Evolutionary conservation across 306 rosid species (phyloP), one percentile per base, ranked within the genome.

Genomic region (Quercus alba): DNA sequence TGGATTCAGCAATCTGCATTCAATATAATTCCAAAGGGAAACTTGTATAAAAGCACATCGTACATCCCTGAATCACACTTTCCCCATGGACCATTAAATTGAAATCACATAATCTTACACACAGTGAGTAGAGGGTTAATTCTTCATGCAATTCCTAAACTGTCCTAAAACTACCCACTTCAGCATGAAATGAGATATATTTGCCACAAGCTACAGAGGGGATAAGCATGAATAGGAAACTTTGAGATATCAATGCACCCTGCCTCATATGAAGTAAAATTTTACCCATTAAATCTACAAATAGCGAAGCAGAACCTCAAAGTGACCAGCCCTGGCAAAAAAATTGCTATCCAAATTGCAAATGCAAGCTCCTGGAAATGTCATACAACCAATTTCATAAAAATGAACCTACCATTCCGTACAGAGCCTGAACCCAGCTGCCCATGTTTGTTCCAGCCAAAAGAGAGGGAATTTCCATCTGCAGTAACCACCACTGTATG

Each of bases 381-480:
- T 15, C 55, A 62, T 18, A 30, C 15, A 72, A 81, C 76, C 20
- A 68, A 35, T 72, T 78, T 26, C n/a, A 14, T 38, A 56, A 59
- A 46, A 33, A 67, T 69, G 26, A 70, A 79, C 86, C 77, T 83
- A 95, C 99, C 98, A 93, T 88, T 91, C 86, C 63, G 88, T 1
- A 9, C 83, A 26, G 98, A 90, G 71, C 98, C 99, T 0, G 96
- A 85, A 79, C 98, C 99, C 76, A 95, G 87, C 82, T 95, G 99
- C 58, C 99, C 99, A 30, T 95, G 99, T 82, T 95, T 95, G 86
- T 95, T 95, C 98, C 98, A 93, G 49, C 99, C 99, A 78, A 95
- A 95, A n/a, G 98, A 84, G 14, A 95, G 86, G 66, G 99, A 93
- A 51, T 83, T 86, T 12, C 97, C 97, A 74, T 95, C 98, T 10